Evolutionary conservation across 1,284 basidiomycete species (phyloP).

Genomic region (Acaromyces ingoldii): DNA sequence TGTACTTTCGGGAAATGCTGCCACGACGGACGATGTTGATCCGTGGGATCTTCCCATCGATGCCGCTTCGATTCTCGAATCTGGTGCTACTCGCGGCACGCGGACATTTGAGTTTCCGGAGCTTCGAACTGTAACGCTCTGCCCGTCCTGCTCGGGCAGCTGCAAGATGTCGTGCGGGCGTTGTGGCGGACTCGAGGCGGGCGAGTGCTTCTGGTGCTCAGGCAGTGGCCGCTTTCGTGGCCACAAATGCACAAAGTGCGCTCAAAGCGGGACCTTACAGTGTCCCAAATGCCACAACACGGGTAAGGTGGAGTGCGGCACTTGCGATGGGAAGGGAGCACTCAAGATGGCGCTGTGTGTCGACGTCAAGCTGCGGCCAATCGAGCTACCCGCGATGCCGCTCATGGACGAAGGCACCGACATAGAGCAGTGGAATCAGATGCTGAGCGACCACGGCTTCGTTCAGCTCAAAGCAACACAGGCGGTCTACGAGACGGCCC

Average conservation of each 20-base stretch:
- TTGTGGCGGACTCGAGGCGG: background rate
- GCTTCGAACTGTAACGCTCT: no score
- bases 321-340: constrained; percentile 5
- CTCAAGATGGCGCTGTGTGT: constrained; percentile 4
- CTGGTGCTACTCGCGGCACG: background rate
- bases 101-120: constrained; percentile 1
- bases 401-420: background rate
- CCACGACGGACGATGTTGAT: background rate
- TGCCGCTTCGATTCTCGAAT: background rate
- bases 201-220: constrained; percentile 6
- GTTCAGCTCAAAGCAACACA: background rate
- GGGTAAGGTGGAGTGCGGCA: background rate
- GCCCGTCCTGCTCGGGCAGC: no score
- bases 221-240: background rate
- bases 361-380: constrained; percentile 5
- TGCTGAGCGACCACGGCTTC: background rate
- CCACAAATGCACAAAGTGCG: background rate
- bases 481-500: background rate
- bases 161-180: background rate
- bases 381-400: constrained; percentile 1
- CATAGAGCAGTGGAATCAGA: background rate
- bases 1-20: no score
- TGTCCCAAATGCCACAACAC: constrained; percentile 4
- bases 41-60: constrained; percentile 1
- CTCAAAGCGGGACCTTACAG: background rate